Evolutionary conservation across 2,329 filamentous ascomycete species (phyloP), one percentile per base, ranked within the genome.

Genomic region (Fusarium caatingaense): DNA sequence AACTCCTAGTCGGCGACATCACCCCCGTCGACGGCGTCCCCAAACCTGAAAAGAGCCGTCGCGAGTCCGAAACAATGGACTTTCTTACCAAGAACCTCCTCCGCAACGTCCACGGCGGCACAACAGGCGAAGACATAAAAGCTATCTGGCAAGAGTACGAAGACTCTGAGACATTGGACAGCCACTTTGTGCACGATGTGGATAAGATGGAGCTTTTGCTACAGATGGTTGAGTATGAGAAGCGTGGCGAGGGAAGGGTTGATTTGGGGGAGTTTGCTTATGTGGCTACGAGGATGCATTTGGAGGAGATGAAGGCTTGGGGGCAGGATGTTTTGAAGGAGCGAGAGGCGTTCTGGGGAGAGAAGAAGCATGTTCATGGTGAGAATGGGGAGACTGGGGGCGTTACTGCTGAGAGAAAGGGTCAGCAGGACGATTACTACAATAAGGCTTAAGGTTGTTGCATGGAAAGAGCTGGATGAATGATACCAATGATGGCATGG

Each of bases 181-280:
- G 92, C 72, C 86, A 90, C 66, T 98, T 95, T 69, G 96, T 99
- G 45, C 96, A 99, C 79, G 96, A 99, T 79, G 89, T 99, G 63
- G 96, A 99, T 82, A 98, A 98, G 89, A 90, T 99, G 80, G 96
- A 99, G 83, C 84, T 99, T 71, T 82, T 99, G 66, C 83, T 97
- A 76, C 96, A 99, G 83, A 98, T 98, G 92, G 84, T 97, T 30
- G 96, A 99, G 80, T 99, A 99, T 77, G 96, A 99, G 87, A 91
- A 92, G 74, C 82, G 86, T 15, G 85, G 88, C 51, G 81, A 89
- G 58, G 88, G 88, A 28, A 81, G 83, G 68, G 79, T 93, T 41
- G 93, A 98, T 79, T 83, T 99, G 53, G 89, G 91, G 55, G 96
- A 99, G 82, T 98, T 99, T 73, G 87, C 89, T 1, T 91, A 92